Evolutionary conservation across 73 alveolate genomes (phyloP).

Genomic region (Paraurostyla sp.): DNA sequence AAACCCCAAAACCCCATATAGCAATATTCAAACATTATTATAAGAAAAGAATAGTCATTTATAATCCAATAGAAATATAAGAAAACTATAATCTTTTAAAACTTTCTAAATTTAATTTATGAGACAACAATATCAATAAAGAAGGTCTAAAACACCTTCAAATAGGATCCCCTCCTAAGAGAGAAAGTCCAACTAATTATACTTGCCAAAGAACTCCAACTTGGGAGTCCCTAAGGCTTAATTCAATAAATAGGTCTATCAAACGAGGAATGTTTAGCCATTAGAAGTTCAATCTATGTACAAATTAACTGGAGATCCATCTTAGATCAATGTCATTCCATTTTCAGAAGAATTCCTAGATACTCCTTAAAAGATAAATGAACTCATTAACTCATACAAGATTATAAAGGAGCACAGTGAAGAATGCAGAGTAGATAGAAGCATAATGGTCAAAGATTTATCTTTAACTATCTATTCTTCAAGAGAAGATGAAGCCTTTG

Average conservation of each 20-base stretch:
- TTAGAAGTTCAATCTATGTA: background rate
- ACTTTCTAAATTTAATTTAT: background rate
- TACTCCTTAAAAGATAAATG: background rate
- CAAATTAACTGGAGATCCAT: background rate
- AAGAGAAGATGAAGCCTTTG: slow-evolving; percentile 63
- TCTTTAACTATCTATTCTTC: background rate
- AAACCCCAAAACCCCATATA: too few relatives aligned
- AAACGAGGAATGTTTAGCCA: background rate
- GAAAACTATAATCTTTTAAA: too few relatives aligned
- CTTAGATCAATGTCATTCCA: background rate
- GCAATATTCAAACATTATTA: too few relatives aligned
- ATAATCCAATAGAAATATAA: too few relatives aligned
- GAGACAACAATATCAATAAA: too few relatives aligned
- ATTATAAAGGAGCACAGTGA: slow-evolving; percentile 3
- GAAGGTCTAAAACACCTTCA: background rate
- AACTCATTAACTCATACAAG: background rate
- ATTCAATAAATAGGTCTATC: background rate
- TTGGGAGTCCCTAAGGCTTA: background rate
- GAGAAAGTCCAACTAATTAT: background rate
- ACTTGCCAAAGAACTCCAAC: background rate
- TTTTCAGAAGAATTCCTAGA: background rate
- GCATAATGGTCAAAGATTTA: slow-evolving; percentile 38
- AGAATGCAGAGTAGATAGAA: background rate
- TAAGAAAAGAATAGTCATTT: too few relatives aligned
- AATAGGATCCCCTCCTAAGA: background rate